Evolutionary conservation across 208 protist genomes (phyloP).

Genomic region (Herpetomonas muscarum): DNA sequence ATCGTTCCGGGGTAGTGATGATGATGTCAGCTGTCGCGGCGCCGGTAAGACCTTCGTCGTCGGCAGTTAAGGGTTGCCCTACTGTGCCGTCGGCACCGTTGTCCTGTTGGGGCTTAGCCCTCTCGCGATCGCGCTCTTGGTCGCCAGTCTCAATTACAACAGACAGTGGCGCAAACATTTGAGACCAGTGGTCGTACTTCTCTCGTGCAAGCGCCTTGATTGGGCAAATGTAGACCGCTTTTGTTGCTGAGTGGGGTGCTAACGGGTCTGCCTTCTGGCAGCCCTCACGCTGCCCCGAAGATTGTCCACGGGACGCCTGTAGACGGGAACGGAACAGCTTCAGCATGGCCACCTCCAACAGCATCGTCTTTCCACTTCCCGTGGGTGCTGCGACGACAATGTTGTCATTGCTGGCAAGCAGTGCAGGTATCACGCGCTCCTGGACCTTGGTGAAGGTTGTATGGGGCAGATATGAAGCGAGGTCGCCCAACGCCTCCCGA

Average conservation of each 20-base stretch:
- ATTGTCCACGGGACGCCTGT: background rate
- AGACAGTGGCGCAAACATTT: slow-evolving; percentile 69
- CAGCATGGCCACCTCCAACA: slow-evolving; percentile 89
- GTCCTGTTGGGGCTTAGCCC: background rate
- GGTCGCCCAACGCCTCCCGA: slow-evolving; percentile 29
- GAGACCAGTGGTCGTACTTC: slow-evolving; percentile 71
- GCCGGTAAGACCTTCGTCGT: slow-evolving; percentile 33
- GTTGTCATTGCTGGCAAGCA: slow-evolving; percentile 49
- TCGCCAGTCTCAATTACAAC: slow-evolving; percentile 96
- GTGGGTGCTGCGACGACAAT: slow-evolving; percentile 85
- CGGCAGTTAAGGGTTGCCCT: slow-evolving; percentile 57
- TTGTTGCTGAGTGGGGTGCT: slow-evolving; percentile 7
- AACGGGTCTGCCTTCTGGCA: background rate
- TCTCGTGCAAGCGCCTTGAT: slow-evolving; percentile 89
- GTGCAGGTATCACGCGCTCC: slow-evolving; percentile 48
- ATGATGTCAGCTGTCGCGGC: slow-evolving; percentile 73
- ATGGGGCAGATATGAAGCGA: slow-evolving; percentile 49
- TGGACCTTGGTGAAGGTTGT: slow-evolving; percentile 68
- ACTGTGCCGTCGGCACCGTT: slow-evolving; percentile 89
- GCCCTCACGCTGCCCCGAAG: background rate
- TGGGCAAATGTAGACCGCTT: slow-evolving; percentile 90
- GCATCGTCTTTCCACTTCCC: slow-evolving; percentile 85
- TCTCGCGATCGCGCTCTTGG: slow-evolving; percentile 44
- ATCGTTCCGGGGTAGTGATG: slow-evolving; percentile 92
- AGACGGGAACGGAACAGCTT: slow-evolving; percentile 69